A percentile compares a stretch with the other conserved stretches of the same genome.
phyloP scores from a whole-genome alignment of 148 eudicot genomes.

The Dysphania ambrosioides region DNA sequence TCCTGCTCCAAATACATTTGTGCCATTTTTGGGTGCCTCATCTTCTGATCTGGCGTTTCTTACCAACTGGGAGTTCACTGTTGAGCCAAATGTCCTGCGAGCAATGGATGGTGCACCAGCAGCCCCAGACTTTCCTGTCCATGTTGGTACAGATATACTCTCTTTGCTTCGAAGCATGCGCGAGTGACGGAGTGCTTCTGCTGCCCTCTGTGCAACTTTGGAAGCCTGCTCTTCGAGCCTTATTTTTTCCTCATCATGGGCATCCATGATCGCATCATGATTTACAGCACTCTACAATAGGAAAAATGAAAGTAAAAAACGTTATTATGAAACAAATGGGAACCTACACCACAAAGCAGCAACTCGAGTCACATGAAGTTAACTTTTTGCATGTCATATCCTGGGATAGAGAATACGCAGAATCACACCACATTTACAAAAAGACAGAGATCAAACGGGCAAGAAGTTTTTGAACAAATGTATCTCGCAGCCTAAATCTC shows the following conservation, averaged over 20 bases:
- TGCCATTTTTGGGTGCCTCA: slow-evolving; percentile 31
- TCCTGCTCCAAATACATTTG: slow-evolving; percentile 55
- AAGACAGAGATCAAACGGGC: not conserved
- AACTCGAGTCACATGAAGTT: no score
- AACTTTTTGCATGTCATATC: no score
- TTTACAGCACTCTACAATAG: slow-evolving; percentile 80
- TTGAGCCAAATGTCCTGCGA: slow-evolving; percentile 73
- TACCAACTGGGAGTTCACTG: slow-evolving; percentile 56
- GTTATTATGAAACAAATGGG: not conserved
- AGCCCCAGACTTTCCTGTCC: slow-evolving; percentile 89
- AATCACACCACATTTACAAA: no score
- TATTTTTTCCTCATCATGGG: slow-evolving; percentile 75
- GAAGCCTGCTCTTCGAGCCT: slow-evolving; percentile 83
- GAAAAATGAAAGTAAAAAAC: not conserved
- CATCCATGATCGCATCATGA: slow-evolving; percentile 88
- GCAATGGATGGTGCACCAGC: slow-evolving; percentile 91
- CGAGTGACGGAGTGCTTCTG: slow-evolving; percentile 88
- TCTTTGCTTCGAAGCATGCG: slow-evolving; percentile 75
- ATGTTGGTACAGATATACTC: slow-evolving; percentile 75
- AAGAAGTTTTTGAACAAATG: not conserved
- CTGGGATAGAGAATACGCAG: no score
- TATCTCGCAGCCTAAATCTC: not conserved
- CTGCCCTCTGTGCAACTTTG: slow-evolving; percentile 85
- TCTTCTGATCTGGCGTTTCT: slow-evolving; percentile 34
- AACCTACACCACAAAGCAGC: not conserved